phyloP scores from a whole-genome alignment of 768 basidiomycete genomes.

The Amanita rimosa region DNA sequence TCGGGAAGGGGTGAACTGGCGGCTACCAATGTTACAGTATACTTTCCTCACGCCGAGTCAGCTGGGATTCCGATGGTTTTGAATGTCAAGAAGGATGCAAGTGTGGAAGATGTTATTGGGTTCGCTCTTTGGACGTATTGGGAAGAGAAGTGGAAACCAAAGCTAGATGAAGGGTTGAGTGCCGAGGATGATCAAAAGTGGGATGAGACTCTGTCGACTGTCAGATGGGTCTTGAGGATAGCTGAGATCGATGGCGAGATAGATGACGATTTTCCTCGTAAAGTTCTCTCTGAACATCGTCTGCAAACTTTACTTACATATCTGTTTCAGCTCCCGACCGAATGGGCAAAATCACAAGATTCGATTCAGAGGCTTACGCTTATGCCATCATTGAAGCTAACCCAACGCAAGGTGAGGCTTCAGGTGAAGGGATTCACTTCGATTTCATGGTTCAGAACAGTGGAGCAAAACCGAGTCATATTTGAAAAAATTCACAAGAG shows the following conservation, averaged over 20 bases:
- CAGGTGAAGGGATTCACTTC: neutral
- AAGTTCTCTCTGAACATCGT: slow-evolving; percentile 17
- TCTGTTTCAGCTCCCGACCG: slow-evolving; percentile 86
- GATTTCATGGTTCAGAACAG: slow-evolving; percentile 22
- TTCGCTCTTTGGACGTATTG: slow-evolving; percentile 89
- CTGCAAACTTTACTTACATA: neutral
- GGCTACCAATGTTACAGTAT: slow-evolving; percentile 59
- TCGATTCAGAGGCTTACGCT: slow-evolving; percentile 83
- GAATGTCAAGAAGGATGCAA: slow-evolving; percentile 77
- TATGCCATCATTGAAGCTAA: slow-evolving; percentile 83
- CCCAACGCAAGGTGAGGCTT: slow-evolving; percentile 46
- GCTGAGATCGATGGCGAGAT: slow-evolving; percentile 97
- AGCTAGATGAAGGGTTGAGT: slow-evolving; percentile 53
- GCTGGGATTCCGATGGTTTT: slow-evolving; percentile 54
- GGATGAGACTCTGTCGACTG: slow-evolving; percentile 49
- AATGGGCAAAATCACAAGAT: slow-evolving; percentile 74
- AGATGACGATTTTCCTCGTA: slow-evolving; percentile 97
- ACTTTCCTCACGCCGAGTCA: slow-evolving; percentile 76
- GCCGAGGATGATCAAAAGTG: slow-evolving; percentile 54
- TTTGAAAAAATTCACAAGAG: slow-evolving; percentile 72
- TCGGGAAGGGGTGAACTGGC: slow-evolving; percentile 64
- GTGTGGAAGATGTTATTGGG: slow-evolving; percentile 93
- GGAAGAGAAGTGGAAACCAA: slow-evolving; percentile 78
- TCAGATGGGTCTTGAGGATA: slow-evolving; percentile 89
- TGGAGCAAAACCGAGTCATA: slow-evolving; percentile 68